A percentile compares a stretch with the other conserved stretches of the same genome.
Evolutionary conservation across 2,329 filamentous ascomycete species (phyloP).

Genomic region (Fusarium torreyae): DNA sequence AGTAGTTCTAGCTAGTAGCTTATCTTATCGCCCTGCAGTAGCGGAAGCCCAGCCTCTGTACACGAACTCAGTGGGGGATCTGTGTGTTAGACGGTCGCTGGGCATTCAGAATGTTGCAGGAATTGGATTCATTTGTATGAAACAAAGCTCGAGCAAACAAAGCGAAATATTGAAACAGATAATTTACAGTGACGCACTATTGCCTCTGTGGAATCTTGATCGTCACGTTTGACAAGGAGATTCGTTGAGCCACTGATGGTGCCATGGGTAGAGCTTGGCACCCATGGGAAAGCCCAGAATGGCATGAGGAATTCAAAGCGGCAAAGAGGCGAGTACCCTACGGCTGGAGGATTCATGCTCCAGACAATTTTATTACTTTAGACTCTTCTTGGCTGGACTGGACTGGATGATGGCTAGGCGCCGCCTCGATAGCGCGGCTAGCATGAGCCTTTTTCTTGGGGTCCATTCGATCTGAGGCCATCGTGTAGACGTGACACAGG

Average conservation of each 20-base stretch:
- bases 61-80: conserved; percentile 13
- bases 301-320: conserved; percentile 26
- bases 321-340: conserved; percentile 10
- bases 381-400: conserved; percentile 10
- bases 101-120: conserved; percentile 11
- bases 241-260: conserved; percentile 17
- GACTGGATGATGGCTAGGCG: conserved; percentile 30
- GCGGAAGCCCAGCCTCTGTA: conserved; percentile 5
- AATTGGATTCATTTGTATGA: conserved; percentile 42
- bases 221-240: conserved; percentile 17
- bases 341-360: conserved; percentile 13
- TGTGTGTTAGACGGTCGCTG: neutral
- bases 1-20: conserved; percentile 31
- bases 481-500: conserved; percentile 39
- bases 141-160: conserved; percentile 38
- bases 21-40: conserved; percentile 44
- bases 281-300: conserved; percentile 30
- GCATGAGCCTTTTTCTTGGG: conserved; percentile 20
- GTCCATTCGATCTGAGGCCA: conserved; percentile 22
- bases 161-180: conserved; percentile 35
- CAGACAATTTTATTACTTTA: conserved; percentile 9
- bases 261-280: conserved; percentile 17
- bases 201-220: conserved; percentile 11
- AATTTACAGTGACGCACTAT: conserved; percentile 13
- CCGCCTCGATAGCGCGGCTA: conserved; percentile 39